Percentiles rank a stretch among this genome's conserved stretches.
Conservation (phyloP, 2,329 filamentous ascomycete species). For the Eutypa lata region DNA sequence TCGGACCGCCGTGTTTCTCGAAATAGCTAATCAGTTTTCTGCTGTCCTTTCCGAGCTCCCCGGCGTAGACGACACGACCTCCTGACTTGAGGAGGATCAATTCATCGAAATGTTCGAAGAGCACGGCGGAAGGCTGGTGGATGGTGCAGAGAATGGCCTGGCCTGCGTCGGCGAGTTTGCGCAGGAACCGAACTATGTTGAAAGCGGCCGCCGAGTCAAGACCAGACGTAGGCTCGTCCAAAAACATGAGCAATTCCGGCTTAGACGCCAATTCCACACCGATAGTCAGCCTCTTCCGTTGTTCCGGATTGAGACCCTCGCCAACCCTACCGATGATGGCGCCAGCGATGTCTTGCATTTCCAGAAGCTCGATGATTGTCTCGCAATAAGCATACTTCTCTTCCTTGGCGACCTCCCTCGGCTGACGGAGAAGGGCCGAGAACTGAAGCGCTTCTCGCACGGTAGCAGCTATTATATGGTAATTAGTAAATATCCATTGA, state of each 20-base stretch:
- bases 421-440: slow-evolving; percentile 62
- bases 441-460: slow-evolving; percentile 65
- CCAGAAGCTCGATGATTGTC: slow-evolving; percentile 64
- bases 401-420: slow-evolving; percentile 48
- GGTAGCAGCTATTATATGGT: slow-evolving; percentile 41
- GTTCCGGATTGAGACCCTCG: slow-evolving; percentile 58
- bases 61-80: slow-evolving; percentile 52
- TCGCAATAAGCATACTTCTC: slow-evolving; percentile 70
- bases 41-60: slow-evolving; percentile 49
- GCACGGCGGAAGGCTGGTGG: slow-evolving; percentile 54
- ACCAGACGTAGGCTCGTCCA: slow-evolving; percentile 61
- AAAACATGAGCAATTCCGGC: slow-evolving; percentile 59
- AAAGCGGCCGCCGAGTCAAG: slow-evolving; percentile 57
- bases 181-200: slow-evolving; percentile 59
- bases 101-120: slow-evolving; percentile 57
- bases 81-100: slow-evolving; percentile 52
- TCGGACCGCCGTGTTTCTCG: slow-evolving; percentile 43
- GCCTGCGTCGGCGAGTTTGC: slow-evolving; percentile 57
- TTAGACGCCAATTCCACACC: slow-evolving; percentile 55
- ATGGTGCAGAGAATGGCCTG: slow-evolving; percentile 61
- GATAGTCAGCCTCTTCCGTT: slow-evolving; percentile 55
- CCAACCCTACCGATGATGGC: slow-evolving; percentile 60
- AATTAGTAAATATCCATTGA: background rate
- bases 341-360: slow-evolving; percentile 65
- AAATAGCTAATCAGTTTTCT: slow-evolving; percentile 50